Conservation (phyloP, 768 basidiomycete species). For the Pleurotus djamor region DNA sequence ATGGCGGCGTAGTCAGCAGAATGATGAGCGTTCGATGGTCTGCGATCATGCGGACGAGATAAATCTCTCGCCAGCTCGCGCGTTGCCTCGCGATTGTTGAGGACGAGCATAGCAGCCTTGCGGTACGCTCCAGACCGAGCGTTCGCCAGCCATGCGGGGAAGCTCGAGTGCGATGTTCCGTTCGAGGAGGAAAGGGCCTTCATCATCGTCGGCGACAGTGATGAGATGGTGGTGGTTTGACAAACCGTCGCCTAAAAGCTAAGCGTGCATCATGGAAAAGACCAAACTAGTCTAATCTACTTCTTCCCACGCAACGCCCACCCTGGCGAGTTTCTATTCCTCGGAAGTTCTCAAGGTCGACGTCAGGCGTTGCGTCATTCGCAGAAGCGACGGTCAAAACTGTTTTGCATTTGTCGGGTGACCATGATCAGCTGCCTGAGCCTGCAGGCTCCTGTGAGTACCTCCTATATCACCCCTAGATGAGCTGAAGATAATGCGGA, state of each 20-base stretch:
- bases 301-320: background rate
- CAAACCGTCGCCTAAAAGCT: background rate
- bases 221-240: background rate
- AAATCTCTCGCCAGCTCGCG: slow-evolving; percentile 26
- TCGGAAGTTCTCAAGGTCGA: background rate
- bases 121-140: slow-evolving; percentile 20
- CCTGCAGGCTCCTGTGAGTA: no score
- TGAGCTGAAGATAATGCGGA: background rate
- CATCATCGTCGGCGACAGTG: background rate
- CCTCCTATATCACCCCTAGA: no score
- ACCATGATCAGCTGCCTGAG: no score
- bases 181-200: background rate
- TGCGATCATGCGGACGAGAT: slow-evolving; percentile 14
- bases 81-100: slow-evolving; percentile 30
- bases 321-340: background rate
- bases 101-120: slow-evolving; percentile 25
- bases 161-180: background rate
- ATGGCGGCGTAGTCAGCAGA: slow-evolving; percentile 14
- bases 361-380: background rate
- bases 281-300: background rate
- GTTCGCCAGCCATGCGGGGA: slow-evolving; percentile 30
- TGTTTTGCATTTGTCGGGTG: no score
- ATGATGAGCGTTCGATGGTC: slow-evolving; percentile 8
- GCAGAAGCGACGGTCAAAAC: no score
- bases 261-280: no score